Base-by-base conservation (phyloP, 306 rosid species). In the Sicyos edulis region DNA sequence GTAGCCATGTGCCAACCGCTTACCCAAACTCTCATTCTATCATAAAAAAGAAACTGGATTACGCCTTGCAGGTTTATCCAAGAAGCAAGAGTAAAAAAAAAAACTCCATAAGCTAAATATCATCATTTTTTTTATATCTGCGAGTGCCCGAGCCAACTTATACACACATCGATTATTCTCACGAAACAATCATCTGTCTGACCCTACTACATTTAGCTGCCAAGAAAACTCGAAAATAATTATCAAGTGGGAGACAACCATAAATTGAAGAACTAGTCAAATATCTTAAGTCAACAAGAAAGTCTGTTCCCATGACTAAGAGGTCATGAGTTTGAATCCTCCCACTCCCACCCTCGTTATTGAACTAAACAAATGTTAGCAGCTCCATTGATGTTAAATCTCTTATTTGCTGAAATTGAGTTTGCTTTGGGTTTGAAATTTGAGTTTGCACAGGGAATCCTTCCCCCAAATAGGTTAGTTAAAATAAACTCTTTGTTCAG, bases 1-100 rank as follows among this genome's bases (percentile, higher is more conserved):
- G 83, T 95, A 89, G 69, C 99, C 91, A 60, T 95, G 99, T 58
- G 97, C 96, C 22, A 95, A 93, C 78, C 99, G 84, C 84, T 95
- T 95, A 54, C 99, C 99, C 82, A 95, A 72, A 67, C 61, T 76
- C 81, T 95, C 99, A 75, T 89, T 82, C 99, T 95, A 71, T 65
- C 73, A 70, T 56, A 49, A 76, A 59, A 72, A 77, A 44, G 11
- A 4, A 42, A 7, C 47, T 21, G 71, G 22, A 50, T 37, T n/a
- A 63, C 16, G 21, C 4, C 29, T 0, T 12, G 19, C 45, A 40
- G 45, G 45, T 9, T 63, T 65, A 40, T 44, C 47, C 12, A 40
- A 40, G 45, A 40, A 45, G 2, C 37, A 11, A 19, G 19, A 21
- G 20, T 66, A 8, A 21, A 21, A 45, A 21, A 21, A 19, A 0